Conservation (phyloP, 2,329 filamentous ascomycete species). For the Diaporthe sp. region DNA sequence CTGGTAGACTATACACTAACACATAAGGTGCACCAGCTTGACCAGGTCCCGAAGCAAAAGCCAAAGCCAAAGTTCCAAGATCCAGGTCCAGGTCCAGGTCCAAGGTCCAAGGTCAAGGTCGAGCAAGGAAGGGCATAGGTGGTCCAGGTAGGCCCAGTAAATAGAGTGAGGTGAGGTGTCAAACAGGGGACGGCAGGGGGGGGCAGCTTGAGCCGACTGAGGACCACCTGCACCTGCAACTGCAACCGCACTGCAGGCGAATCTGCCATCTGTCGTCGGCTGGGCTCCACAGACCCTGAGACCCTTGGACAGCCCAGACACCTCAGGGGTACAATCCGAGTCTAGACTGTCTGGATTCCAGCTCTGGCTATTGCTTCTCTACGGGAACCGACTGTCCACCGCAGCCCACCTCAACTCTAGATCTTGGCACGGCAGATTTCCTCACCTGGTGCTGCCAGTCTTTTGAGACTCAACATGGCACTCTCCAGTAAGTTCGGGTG, state of each 20-base stretch:
- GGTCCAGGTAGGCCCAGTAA: conserved; percentile 6
- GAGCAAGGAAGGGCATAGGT: not conserved
- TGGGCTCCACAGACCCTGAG: not conserved
- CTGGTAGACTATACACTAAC: conserved; percentile 9
- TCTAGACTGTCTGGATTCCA: conserved; percentile 1
- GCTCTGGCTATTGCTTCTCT: not conserved
- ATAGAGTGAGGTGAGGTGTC: conserved; percentile 13
- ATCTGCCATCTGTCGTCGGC: conserved; percentile 22
- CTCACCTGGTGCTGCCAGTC: not conserved
- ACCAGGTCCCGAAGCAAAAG: not conserved
- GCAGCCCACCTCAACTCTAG: not conserved
- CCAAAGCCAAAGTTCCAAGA: conserved; percentile 4
- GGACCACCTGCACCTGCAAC: not conserved
- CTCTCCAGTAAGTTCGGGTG: not conserved
- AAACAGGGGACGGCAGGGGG: conserved; percentile 21
- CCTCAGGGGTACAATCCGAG: not conserved
- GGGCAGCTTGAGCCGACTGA: conserved; percentile 10
- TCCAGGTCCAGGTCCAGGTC: not conserved
- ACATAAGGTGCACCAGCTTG: conserved; percentile 16
- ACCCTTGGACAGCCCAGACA: not conserved
- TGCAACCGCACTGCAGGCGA: not conserved
- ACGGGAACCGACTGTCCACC: not conserved
- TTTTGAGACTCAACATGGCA: not conserved
- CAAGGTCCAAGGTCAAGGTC: conserved; percentile 1
- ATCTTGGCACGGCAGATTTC: not conserved